These are phyloP conservation scores for Dothistroma pini DNA, from an alignment of 2,329 filamentous ascomycete genomes.

Conservation along the genomic window DNA sequence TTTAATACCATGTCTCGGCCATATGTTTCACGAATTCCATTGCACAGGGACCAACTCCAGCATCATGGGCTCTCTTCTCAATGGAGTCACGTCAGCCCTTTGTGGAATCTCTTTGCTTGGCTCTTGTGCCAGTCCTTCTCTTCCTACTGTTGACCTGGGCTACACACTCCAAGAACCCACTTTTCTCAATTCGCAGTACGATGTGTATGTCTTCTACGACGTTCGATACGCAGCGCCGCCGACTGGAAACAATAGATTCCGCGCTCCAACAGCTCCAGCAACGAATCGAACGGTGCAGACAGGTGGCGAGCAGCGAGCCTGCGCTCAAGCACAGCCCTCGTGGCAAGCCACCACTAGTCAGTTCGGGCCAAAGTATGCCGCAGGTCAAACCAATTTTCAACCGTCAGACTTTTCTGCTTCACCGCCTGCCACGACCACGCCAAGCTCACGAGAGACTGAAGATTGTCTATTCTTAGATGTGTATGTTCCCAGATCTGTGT, in stretches of 20 bases:
- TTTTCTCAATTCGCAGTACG: slow-evolving; percentile 38
- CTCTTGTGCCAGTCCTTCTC: not conserved
- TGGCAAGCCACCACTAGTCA: slow-evolving; percentile 40
- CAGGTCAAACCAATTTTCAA: slow-evolving; percentile 14
- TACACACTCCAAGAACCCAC: slow-evolving; percentile 52
- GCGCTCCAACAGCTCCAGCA: slow-evolving; percentile 40
- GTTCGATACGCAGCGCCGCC: slow-evolving; percentile 56
- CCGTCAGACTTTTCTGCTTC: slow-evolving; percentile 17
- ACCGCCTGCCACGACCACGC: slow-evolving; percentile 7
- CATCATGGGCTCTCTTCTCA: not conserved
- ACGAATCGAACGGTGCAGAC: slow-evolving; percentile 47
- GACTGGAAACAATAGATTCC: slow-evolving; percentile 49
- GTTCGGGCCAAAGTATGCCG: slow-evolving; percentile 30
- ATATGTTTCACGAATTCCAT: not conserved
- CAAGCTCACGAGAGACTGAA: slow-evolving; percentile 33
- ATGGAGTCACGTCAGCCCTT: not conserved
- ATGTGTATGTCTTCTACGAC: slow-evolving; percentile 49
- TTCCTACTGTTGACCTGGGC: slow-evolving; percentile 52
- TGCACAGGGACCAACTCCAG: not conserved
- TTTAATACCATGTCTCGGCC: not conserved
- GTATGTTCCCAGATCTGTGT: slow-evolving; percentile 35
- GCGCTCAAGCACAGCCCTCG: slow-evolving; percentile 44
- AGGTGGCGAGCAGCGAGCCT: slow-evolving; percentile 43
- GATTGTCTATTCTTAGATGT: slow-evolving; percentile 43
- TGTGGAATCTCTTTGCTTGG: not conserved